Conservation (phyloP, 2,329 filamentous ascomycete species). For the Periglandula ipomoeae region DNA sequence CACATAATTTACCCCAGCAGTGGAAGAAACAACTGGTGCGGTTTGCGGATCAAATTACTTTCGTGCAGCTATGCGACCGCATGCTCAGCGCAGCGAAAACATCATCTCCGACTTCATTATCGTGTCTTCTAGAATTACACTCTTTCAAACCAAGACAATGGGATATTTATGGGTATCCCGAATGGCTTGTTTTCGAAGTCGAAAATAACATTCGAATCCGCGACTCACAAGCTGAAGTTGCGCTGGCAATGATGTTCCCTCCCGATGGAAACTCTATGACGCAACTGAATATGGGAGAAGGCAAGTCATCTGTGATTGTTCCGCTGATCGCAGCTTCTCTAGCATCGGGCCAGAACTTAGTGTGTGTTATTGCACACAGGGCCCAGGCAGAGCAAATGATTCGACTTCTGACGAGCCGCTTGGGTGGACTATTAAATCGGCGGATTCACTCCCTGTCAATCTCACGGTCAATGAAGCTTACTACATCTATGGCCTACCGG, state of each 20-base stretch:
- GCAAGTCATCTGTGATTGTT: conserved; percentile 61
- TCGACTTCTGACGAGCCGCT: conserved; percentile 17
- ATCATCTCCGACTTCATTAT: too few relatives aligned
- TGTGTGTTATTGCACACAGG: conserved; percentile 52
- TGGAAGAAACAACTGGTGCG: conserved; percentile 14
- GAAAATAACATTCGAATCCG: conserved; percentile 56
- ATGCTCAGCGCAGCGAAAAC: conserved; percentile 16
- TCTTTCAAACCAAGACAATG: conserved; percentile 28
- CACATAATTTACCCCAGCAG: neutral
- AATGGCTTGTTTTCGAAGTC: conserved; percentile 55
- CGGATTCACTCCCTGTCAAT: conserved; percentile 51
- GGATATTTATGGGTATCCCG: conserved; percentile 41
- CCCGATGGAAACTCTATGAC: conserved; percentile 40
- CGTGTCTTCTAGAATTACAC: neutral
- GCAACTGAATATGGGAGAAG: conserved; percentile 65
- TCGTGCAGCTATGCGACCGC: neutral
- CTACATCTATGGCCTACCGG: conserved; percentile 14
- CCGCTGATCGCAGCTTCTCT: conserved; percentile 50
- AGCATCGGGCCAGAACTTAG: conserved; percentile 32
- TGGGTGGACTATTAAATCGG: conserved; percentile 47
- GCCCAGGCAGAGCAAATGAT: conserved; percentile 47
- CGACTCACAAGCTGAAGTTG: conserved; percentile 48
- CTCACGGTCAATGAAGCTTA: conserved; percentile 36
- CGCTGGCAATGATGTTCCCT: conserved; percentile 42
- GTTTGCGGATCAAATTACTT: neutral